Base-by-base conservation (phyloP, 495 filamentous ascomycete genomes). In the Cercophora samala region DNA sequence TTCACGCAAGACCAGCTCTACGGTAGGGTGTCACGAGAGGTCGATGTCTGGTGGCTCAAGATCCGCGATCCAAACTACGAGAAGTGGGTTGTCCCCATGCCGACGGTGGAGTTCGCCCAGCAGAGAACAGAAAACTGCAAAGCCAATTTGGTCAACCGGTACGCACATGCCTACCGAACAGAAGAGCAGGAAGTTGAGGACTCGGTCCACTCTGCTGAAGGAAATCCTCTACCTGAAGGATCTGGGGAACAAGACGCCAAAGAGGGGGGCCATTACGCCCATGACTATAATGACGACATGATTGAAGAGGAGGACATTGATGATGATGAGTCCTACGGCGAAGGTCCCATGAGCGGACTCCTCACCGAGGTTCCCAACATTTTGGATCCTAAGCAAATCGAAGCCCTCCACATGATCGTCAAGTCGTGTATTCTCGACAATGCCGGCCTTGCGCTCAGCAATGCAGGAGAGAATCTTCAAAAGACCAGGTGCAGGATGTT, bases 331-430 rank as follows among this genome's bases (percentile, higher is more conserved):
- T 88, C 87, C 3, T 89, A 91, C 67, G 89, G 89, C 22, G 93
- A 93, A 64, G 91, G 92, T 23, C 91, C 90, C 55, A 89, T 96
- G 76, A 90, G 90, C 29, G 93, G 93, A 32, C 80, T 97, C 4
- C 77, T 97, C 52, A 97, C 93, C 4, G 93, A 97, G 75, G 90
- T 97, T 26, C 93, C 93, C n/a, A 89, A 97, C 65, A 93, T 97
- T 19, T 83, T 97, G 18, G 93, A 93, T 26, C 93, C 93, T 0
- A 91, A 90, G 56, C 93, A 97, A 77, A 97, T 97, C 58, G 93
- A 97, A 75, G 92, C 93, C 6, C 80, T 97, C 64, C 93, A 95
- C 56, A 96, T 97, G 92, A 93, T 96, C 55, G 87, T 97, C 66
- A 93, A 97, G 75, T 90, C 89, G 8, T 93, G 92, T 66, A 95